A percentile compares a stretch with the other conserved stretches of the same genome.
phyloP scores from a whole-genome alignment of 177 flowering plant species.

The Vitis hybrid region DNA sequence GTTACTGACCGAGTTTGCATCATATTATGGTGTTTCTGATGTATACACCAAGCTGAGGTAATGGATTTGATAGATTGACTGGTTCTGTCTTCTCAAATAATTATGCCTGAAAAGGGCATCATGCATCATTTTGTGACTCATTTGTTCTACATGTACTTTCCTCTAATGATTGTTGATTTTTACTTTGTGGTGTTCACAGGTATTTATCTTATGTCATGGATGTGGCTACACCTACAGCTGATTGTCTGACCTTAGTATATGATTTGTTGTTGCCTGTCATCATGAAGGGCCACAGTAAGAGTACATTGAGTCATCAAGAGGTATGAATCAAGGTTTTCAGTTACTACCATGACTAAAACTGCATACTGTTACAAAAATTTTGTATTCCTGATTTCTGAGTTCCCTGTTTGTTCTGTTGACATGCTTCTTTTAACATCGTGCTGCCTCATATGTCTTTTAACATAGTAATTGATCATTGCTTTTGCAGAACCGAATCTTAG shows the following conservation, averaged over 20 bases:
- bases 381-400: not conserved
- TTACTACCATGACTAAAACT: not conserved
- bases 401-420: not conserved
- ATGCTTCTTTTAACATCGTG: not conserved
- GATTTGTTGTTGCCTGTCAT: constrained; percentile 77
- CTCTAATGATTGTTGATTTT: not conserved
- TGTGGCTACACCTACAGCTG: constrained; percentile 95
- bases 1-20: constrained; percentile 84
- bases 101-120: too few species aligned
- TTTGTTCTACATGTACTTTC: not conserved
- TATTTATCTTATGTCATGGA: constrained; percentile 96
- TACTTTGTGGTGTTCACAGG: constrained; percentile 36
- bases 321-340: constrained; percentile 29
- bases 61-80: not conserved
- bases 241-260: constrained; percentile 79
- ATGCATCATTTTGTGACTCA: not conserved
- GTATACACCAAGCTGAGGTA: constrained; percentile 90
- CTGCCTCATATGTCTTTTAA: not conserved
- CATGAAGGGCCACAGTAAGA: constrained; percentile 62
- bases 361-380: not conserved
- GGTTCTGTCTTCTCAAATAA: too few species aligned
- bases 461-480: constrained; percentile 15
- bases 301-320: constrained; percentile 93
- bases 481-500: constrained; percentile 84
- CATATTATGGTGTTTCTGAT: constrained; percentile 92